Evolutionary conservation across 805 yeast genomes (phyloP), one percentile per base, ranked within the genome.

Genomic region (Blastobotrys mokoenaii): DNA sequence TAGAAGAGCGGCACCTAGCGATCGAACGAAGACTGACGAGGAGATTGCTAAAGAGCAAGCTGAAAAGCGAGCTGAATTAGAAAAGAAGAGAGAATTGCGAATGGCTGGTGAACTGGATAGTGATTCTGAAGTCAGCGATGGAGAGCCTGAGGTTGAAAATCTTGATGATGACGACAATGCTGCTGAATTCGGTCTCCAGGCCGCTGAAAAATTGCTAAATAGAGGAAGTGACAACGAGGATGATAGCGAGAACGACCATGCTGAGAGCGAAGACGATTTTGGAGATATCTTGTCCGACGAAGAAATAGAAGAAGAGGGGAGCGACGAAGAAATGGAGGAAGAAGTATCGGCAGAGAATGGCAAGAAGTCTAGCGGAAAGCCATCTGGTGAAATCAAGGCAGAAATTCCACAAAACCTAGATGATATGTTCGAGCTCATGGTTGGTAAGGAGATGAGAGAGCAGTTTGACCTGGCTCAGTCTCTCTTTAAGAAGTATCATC

Each of bases 401-500:
- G 12, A 12, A 35, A 14, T 3, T 37, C 54, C 54, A 9, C 31
- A 29, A 7, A 27, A 41, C 7, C 9, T 48, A 4, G 38, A 20
- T 12, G 51, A 48, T 3, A 6, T 48, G 14, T 16, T 31, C 8
- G 25, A 5, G 8, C 8, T 43, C 6, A 35, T 51, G 7, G n/a
- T 9, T n/a, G 29, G 22, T 18, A 17, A 20, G 10, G 29, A 16
- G 16, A 18, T 37, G 15, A 82, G 81, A 48, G 64, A 68, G 5
- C 78, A 71, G 38, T 48, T 51, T 5, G 38, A 45, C 9, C 50
- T 54, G 38, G 69, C 85, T 22, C 73, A 74, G 42, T 72, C 73
- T 46, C 73, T 88, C 36, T 64, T 84, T 46, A 72, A 71, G 43
- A 59, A 69, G 0, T 79, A 81, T 62, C 86, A 84, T 51, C 95